A percentile compares a stretch with the other conserved stretches of the same genome.
Conservation (phyloP, 352 stramenopile genomes). For the Globisporangium nagaii region DNA sequence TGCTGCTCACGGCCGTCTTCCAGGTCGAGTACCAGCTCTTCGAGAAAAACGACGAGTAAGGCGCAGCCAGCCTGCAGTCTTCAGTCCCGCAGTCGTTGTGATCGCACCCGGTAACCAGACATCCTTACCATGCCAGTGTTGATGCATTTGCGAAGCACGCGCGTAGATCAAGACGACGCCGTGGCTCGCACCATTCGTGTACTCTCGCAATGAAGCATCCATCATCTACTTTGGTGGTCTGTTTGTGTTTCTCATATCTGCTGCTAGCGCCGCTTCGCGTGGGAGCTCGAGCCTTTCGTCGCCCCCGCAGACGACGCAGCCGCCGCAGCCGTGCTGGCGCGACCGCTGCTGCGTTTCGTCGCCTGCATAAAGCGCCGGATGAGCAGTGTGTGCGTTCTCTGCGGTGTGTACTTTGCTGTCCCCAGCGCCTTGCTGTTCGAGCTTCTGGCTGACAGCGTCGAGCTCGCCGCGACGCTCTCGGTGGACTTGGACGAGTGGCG, state of each 20-base stretch:
- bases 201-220: neutral
- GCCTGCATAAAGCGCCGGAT: conserved; percentile 50
- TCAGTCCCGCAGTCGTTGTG: too few relatives aligned
- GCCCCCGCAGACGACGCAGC: neutral
- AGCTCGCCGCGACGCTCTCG: conserved; percentile 27
- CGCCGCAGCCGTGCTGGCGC: neutral
- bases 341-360: conserved; percentile 17
- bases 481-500: conserved; percentile 12
- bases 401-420: conserved; percentile 55
- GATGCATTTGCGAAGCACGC: too few relatives aligned
- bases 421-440: conserved; percentile 19
- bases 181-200: too few relatives aligned
- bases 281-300: neutral
- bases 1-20: conserved; percentile 55
- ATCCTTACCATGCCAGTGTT: too few relatives aligned
- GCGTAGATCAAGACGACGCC: too few relatives aligned
- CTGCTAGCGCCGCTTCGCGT: conserved; percentile 5
- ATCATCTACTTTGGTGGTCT: neutral
- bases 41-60: conserved; percentile 22
- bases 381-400: conserved; percentile 43
- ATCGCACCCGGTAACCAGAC: too few relatives aligned
- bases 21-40: conserved; percentile 60
- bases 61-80: too few relatives aligned
- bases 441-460: conserved; percentile 13
- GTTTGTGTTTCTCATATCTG: neutral